Percentiles rank a stretch among this genome's conserved stretches.
phyloP scores from a whole-genome alignment of 305 asterid genomes.

The Fraxinus nigra region DNA sequence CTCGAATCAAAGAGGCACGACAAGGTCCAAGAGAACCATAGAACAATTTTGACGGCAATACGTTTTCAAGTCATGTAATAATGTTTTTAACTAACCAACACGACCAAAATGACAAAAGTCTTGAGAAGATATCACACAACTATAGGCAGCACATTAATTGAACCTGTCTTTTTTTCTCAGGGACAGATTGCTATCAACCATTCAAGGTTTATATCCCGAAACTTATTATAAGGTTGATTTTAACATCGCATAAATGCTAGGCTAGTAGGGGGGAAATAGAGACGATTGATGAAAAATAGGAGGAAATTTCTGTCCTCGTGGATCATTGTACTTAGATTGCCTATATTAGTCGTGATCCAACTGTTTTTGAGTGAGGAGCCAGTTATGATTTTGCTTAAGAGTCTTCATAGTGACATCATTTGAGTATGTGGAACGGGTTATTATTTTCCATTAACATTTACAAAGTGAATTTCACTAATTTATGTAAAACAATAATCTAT shows the following conservation, averaged over 20 bases:
- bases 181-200: background rate
- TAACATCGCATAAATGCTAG: background rate
- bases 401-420: background rate
- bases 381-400: background rate
- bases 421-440: background rate
- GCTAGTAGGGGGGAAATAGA: background rate
- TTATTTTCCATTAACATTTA: conserved; percentile 5
- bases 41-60: background rate
- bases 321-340: background rate
- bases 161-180: background rate
- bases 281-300: background rate
- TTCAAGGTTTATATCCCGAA: background rate
- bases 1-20: background rate
- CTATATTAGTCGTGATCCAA: background rate
- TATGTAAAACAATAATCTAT: conserved; percentile 2
- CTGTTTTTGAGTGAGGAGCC: background rate
- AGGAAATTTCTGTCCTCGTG: background rate
- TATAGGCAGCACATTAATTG: background rate
- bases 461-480: background rate
- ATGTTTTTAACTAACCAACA: background rate
- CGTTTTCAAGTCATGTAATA: background rate
- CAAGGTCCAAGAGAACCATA: background rate
- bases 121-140: background rate
- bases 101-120: background rate
- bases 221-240: background rate